A percentile compares a stretch with the other conserved stretches of the same genome.
Conservation (phyloP, 2,329 filamentous ascomycete genomes). For the Plectosphaerella sp. region DNA sequence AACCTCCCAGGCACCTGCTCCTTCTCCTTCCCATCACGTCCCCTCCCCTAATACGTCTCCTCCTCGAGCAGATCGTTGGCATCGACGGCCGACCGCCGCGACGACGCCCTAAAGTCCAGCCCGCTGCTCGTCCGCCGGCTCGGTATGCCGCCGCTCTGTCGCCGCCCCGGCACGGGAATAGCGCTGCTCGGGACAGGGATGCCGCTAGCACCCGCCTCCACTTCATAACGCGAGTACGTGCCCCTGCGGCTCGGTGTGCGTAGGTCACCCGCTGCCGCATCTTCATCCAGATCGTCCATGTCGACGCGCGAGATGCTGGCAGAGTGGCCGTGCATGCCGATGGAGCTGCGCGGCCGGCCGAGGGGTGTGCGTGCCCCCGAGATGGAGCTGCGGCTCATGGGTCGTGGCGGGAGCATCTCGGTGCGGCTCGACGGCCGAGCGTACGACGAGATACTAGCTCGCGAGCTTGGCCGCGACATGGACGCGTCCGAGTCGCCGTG, state of each 20-base stretch:
- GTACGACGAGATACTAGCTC: constrained; percentile 57
- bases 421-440: constrained; percentile 50
- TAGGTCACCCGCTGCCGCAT: constrained; percentile 34
- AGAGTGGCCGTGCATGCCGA: constrained; percentile 57
- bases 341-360: constrained; percentile 66
- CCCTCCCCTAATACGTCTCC: constrained; percentile 44
- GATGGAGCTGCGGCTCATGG: constrained; percentile 61
- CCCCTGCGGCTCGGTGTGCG: constrained; percentile 52
- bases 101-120: constrained; percentile 17
- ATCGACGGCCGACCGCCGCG: constrained; percentile 24
- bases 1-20: background rate
- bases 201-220: constrained; percentile 30
- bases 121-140: constrained; percentile 36
- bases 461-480: constrained; percentile 67
- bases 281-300: constrained; percentile 38
- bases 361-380: constrained; percentile 60
- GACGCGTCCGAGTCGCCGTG: constrained; percentile 32
- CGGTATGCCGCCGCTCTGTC: constrained; percentile 34
- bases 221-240: constrained; percentile 45
- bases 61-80: constrained; percentile 42
- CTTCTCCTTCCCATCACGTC: background rate
- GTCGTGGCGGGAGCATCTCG: constrained; percentile 52
- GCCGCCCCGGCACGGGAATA: constrained; percentile 42
- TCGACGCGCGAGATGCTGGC: constrained; percentile 54
- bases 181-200: constrained; percentile 37